phyloP scores from a whole-genome alignment of 139 green algal species.

The Closterium sp. region DNA sequence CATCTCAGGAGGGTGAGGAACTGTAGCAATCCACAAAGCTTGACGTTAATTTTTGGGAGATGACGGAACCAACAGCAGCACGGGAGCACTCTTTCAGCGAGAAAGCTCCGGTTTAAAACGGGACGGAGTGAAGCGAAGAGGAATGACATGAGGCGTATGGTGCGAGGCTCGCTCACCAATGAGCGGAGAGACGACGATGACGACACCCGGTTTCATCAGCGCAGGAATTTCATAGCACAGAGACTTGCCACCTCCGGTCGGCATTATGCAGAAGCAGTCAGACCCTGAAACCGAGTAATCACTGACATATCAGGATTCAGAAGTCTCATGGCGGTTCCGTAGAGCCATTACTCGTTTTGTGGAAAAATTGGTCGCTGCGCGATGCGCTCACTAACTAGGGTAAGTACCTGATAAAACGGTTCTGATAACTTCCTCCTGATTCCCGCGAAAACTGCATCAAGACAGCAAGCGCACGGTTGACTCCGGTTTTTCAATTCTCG shows the following conservation, averaged over 20 bases:
- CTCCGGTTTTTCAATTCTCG: background rate
- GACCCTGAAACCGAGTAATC: constrained; percentile 14
- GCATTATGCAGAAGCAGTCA: constrained; percentile 43
- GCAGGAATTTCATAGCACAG: constrained; percentile 34
- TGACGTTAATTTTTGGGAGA: background rate
- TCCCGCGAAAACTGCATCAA: constrained; percentile 18
- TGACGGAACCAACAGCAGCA: background rate
- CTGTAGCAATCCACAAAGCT: background rate
- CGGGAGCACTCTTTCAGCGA: background rate
- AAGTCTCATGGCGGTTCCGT: background rate
- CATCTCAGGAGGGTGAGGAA: background rate
- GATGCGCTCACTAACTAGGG: background rate
- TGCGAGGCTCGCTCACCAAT: constrained; percentile 14
- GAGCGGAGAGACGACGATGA: constrained; percentile 32
- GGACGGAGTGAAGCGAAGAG: background rate
- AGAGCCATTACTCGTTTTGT: background rate
- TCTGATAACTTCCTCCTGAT: constrained; percentile 32
- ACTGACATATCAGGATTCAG: background rate
- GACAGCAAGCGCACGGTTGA: background rate
- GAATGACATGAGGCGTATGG: background rate
- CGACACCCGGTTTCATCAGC: constrained; percentile 19
- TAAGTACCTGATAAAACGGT: constrained; percentile 25
- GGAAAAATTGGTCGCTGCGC: background rate
- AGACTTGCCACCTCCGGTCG: constrained; percentile 32
- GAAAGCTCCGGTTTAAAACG: background rate